These are phyloP conservation scores for Edaphochlamys debaryana DNA, from an alignment of 139 green algal genomes.

Conservation along the genomic window DNA sequence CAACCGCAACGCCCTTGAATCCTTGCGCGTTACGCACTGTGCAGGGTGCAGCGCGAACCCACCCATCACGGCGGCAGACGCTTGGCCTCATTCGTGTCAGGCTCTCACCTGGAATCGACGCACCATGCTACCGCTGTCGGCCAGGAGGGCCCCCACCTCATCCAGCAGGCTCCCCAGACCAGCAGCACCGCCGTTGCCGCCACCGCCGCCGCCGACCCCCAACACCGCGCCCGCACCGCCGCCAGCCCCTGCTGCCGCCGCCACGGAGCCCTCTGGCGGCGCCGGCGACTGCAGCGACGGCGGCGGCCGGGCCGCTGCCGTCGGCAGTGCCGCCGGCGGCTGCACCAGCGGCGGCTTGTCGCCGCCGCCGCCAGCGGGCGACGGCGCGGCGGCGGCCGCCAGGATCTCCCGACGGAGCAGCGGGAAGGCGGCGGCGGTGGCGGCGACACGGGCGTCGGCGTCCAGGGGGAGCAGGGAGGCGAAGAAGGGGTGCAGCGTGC, in stretches of 20 bases:
- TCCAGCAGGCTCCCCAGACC: constrained; percentile 38
- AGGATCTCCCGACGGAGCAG: constrained; percentile 20
- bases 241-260: background rate
- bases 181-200: background rate
- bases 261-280: background rate
- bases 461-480: constrained; percentile 70
- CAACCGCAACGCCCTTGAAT: too few relatives aligned
- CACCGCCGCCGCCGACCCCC: background rate
- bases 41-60: too few relatives aligned
- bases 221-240: background rate
- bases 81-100: too few relatives aligned
- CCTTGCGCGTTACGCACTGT: too few relatives aligned
- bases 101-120: constrained; percentile 8
- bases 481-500: constrained; percentile 78
- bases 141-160: constrained; percentile 55
- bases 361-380: background rate
- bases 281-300: background rate
- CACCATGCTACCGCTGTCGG: constrained; percentile 27
- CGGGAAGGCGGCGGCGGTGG: constrained; percentile 39
- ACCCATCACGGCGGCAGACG: too few relatives aligned
- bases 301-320: background rate
- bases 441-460: constrained; percentile 69
- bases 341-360: background rate
- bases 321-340: background rate
- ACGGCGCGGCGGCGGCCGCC: background rate